These are phyloP conservation scores for Herpetospermum pedunculosum DNA, from an alignment of 306 rosid species.

Conservation along the genomic window DNA sequence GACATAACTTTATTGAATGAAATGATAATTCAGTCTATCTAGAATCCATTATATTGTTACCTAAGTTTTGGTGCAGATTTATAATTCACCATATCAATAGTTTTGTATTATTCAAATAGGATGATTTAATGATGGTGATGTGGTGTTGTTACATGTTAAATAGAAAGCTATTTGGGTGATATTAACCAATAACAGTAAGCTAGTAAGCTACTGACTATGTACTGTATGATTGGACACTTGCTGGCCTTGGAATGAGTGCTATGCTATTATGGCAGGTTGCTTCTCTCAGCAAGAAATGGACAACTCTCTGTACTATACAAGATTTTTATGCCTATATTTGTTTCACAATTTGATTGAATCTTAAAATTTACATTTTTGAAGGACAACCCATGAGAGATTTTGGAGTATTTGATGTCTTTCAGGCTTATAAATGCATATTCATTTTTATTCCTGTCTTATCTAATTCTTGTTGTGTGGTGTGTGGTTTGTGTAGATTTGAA, in stretches of 20 bases:
- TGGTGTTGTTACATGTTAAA: background rate
- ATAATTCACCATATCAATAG: background rate
- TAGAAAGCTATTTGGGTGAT: background rate
- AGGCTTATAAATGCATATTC: background rate
- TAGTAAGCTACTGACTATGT: background rate
- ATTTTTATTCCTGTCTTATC: background rate
- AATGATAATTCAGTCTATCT: background rate
- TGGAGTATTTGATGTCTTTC: background rate
- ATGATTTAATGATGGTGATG: background rate
- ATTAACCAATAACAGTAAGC: background rate
- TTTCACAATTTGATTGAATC: background rate
- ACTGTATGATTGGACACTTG: background rate
- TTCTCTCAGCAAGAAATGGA: slow-evolving; percentile 1
- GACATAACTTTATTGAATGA: background rate
- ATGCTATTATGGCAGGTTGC: background rate
- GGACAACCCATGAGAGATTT: background rate
- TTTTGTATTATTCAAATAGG: background rate
- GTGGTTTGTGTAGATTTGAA: background rate
- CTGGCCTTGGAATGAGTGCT: background rate
- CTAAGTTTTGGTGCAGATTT: background rate
- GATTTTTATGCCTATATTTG: background rate
- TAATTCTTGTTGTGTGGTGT: background rate
- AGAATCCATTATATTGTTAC: background rate
- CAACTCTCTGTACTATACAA: background rate
- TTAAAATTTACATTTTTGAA: background rate